Base-by-base conservation (phyloP, 2,329 filamentous ascomycete genomes). In the Calonectria montana region DNA sequence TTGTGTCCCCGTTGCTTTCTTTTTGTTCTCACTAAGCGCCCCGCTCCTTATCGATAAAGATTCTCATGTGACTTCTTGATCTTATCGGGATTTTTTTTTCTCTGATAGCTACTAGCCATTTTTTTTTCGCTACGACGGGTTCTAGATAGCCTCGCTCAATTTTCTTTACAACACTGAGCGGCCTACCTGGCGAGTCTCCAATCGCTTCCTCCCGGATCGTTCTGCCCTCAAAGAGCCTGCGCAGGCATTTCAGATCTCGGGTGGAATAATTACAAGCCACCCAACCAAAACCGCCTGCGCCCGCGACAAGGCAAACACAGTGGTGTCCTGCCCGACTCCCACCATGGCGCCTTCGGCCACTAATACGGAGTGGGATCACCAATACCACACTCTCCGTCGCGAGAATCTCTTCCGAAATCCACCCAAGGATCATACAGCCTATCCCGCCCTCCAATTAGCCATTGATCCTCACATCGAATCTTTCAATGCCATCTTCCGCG, bases 401-500 rank as follows among this genome's bases (percentile, higher is more conserved):
- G 94, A 99, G 81, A 90, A 94, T 65, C 93, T 99, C 25, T 99
- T 99, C 83, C 89, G 91, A 79, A 92, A 97, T 77, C 96, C 97
- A 21, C 96, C 97, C 0, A 93, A 91, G 80, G 96, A 98, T 82
- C 93, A 91, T 77, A 94, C 94, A 12, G 95, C 96, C 71, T 98
- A 97, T 81, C 97, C 97, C 16, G 90, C 94, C 25, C 91, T 99
- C 59, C 93, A 96, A 79, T 90, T 90, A 73, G 94, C 96, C n/a
- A 92, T 98, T 71, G 89, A 94, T 76, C 97, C 97, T 62, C 97
- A 99, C 84, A 93, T 98, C 78, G 93, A 98, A 80, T 97, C 97
- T 8, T 99, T 98, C 90, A 98, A 99, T 87, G 92, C 92, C 65
- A 88, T 98, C 59, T 97, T 98, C 81, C 90, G 92, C 37, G 87